Evolutionary conservation across 2,329 filamentous ascomycete species (phyloP), one percentile per base, ranked within the genome.

Genomic region (Monosporascus cannonballus): DNA sequence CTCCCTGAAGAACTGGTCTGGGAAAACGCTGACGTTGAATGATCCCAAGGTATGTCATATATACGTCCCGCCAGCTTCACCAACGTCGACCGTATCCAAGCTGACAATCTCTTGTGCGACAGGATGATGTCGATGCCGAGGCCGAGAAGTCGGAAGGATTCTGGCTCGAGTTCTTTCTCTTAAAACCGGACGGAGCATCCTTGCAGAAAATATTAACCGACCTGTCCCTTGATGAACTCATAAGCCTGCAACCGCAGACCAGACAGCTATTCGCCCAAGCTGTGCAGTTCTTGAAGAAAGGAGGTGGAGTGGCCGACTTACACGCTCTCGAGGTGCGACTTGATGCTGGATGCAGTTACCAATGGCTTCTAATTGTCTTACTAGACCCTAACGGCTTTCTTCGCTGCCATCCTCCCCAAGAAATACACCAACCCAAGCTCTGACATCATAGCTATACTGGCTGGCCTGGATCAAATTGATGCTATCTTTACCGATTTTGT

Each of bases 381-480:
- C 64, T 69, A 97, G 89, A 97, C 92, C 55, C 80, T 97, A 66
- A 91, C 87, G 69, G 85, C 89, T 47, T 96, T 97, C 71, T 80
- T 99, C 67, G 85, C 86, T 48, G 84, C 85, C 51, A 80, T 96
- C 18, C 77, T 97, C 56, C 82, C 83, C 53, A 99, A 97, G 73
- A 90, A 87, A 69, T 99, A 96, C 70, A 91, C 89, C 24, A 96
- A 96, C 64, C 89, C 92, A 6, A 96, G 91, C 69, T 94, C 94
- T 48, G 94, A 97, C 71, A 88, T 96, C 61, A 96, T 99, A 65
- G 85, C 86, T 53, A 80, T 97, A 36, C 79, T 99, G 48, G 90
- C 92, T 4, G 94, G 94, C 6, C 81, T 99, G 50, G 87, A 96
- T 73, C 81, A 90, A 61, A 88, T 96, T 48, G 94, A 99, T 68